Evolutionary conservation across 2,329 filamentous ascomycete genomes (phyloP).

Genomic region (Pestalotiopsis sp.): DNA sequence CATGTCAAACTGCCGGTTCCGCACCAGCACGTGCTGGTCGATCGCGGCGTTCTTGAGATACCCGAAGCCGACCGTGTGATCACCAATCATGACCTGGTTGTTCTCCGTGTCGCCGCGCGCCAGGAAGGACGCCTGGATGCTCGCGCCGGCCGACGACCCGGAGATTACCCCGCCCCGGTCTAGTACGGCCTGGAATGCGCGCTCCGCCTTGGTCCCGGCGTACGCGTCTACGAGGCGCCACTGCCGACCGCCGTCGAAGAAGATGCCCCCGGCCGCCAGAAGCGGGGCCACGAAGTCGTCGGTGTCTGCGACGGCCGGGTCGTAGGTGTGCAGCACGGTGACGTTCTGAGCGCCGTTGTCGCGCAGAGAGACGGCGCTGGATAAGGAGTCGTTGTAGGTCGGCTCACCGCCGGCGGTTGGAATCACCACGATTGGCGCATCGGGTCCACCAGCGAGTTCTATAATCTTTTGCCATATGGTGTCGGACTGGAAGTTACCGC

Average conservation of each 20-base stretch:
- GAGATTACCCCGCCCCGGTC: constrained; percentile 28
- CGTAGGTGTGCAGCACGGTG: constrained; percentile 33
- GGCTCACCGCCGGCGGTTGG: constrained; percentile 30
- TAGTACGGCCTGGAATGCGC: constrained; percentile 28
- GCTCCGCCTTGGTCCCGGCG: constrained; percentile 31
- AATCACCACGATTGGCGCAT: constrained; percentile 30
- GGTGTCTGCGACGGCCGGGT: constrained; percentile 29
- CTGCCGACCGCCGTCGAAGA: constrained; percentile 33
- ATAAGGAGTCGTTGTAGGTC: constrained; percentile 28
- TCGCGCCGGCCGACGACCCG: constrained; percentile 31
- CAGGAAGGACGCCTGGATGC: constrained; percentile 33
- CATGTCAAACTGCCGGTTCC: constrained; percentile 33
- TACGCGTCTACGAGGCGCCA: constrained; percentile 35
- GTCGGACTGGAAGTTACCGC: constrained; percentile 30
- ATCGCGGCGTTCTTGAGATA: constrained; percentile 29
- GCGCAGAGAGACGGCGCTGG: constrained; percentile 26
- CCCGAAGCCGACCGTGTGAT: constrained; percentile 33
- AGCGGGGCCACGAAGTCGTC: constrained; percentile 32
- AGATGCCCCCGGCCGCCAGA: constrained; percentile 25
- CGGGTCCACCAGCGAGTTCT: constrained; percentile 25
- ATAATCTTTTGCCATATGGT: constrained; percentile 32
- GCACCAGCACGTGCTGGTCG: constrained; percentile 34
- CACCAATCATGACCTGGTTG: constrained; percentile 32
- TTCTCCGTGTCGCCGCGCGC: constrained; percentile 31
- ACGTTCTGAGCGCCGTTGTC: constrained; percentile 28